These are phyloP conservation scores for Aphanomyces euteiches DNA, from an alignment of 352 stramenopile genomes.

Conservation along the genomic window DNA sequence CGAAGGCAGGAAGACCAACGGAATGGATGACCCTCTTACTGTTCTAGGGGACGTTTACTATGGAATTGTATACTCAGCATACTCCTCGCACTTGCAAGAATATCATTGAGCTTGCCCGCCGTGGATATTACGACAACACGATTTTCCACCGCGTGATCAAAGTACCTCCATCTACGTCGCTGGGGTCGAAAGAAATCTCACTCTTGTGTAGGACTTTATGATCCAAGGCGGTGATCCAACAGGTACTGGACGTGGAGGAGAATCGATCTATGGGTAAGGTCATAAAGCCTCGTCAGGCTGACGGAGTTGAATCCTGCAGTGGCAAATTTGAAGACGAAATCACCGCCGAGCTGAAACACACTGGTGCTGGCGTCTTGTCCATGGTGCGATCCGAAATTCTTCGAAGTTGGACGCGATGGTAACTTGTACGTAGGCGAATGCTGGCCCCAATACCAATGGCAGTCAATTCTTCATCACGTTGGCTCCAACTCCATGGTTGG, in stretches of 20 bases:
- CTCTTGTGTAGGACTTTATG: conserved; percentile 87
- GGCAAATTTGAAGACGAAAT: conserved; percentile 95
- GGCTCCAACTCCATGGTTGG: conserved; percentile 90
- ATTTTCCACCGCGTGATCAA: conserved; percentile 96
- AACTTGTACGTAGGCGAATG: conserved; percentile 61
- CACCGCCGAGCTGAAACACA: conserved; percentile 90
- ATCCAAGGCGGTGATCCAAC: conserved; percentile 94
- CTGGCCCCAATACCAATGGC: conserved; percentile 88
- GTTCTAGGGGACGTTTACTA: conserved; percentile 78
- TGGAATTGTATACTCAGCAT: conserved; percentile 93
- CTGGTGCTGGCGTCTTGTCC: conserved; percentile 86
- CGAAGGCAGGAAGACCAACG: conserved; percentile 1
- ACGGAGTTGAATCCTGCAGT: conserved; percentile 33
- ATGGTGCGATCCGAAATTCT: conserved; percentile 46
- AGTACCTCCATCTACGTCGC: conserved; percentile 29
- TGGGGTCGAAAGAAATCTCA: conserved; percentile 18
- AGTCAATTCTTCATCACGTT: conserved; percentile 95
- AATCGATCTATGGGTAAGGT: conserved; percentile 87
- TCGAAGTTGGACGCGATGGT: too few species aligned
- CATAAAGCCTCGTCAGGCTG: too few species aligned
- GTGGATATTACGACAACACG: conserved; percentile 94
- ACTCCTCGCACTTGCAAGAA: conserved; percentile 92
- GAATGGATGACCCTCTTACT: not conserved
- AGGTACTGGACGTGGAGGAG: conserved; percentile 87
- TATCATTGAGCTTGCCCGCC: conserved; percentile 85